Evolutionary conservation across 2,329 filamentous ascomycete species (phyloP).

Genomic region (Byssothecium circinans): DNA sequence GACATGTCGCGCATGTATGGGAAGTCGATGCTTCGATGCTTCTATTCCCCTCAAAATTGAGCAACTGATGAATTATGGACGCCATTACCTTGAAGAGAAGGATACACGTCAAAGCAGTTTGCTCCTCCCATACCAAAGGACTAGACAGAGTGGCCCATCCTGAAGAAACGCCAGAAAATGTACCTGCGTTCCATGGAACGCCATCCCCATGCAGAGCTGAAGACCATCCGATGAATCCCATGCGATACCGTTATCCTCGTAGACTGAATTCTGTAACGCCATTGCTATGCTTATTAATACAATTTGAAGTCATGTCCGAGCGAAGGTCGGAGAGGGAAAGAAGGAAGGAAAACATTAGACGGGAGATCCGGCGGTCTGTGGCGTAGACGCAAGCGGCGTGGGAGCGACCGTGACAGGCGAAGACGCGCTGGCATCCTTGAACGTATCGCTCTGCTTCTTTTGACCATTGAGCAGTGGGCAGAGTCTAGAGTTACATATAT

Average conservation of each 20-base stretch:
- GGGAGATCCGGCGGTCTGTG: conserved; percentile 14
- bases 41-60: too few species aligned
- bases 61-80: too few species aligned
- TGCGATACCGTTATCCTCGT: background rate
- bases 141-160: too few species aligned
- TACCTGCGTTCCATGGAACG: background rate
- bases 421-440: conserved; percentile 37
- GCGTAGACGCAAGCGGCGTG: conserved; percentile 16
- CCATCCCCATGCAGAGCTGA: background rate
- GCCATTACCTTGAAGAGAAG: too few species aligned
- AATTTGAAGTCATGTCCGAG: background rate
- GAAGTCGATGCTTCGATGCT: too few species aligned
- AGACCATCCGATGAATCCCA: background rate
- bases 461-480: conserved; percentile 44
- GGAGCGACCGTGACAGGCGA: conserved; percentile 23
- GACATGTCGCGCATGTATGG: too few species aligned
- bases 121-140: too few species aligned
- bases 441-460: conserved; percentile 43
- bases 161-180: too few species aligned
- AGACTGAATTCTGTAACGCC: conserved; percentile 12
- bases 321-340: background rate
- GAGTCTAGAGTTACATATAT: conserved; percentile 28
- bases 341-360: background rate
- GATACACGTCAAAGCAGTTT: too few species aligned
- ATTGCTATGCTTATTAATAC: conserved; percentile 23